Evolutionary conservation across 768 basidiomycete species (phyloP), one percentile per base, ranked within the genome.

Genomic region (Boletus rubescentipes): DNA sequence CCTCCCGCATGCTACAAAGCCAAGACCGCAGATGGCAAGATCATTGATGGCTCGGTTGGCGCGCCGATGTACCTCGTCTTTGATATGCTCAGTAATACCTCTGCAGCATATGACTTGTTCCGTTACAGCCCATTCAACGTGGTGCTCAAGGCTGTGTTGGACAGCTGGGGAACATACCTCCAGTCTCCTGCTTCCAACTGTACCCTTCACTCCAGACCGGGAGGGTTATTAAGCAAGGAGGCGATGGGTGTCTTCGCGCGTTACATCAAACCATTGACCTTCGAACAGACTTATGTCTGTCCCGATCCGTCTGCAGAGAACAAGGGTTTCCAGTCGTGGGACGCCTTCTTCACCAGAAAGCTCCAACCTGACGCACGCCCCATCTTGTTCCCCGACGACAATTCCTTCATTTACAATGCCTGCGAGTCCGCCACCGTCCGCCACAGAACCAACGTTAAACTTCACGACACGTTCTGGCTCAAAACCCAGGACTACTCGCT

Each of bases 401-500:
- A 11, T 14, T 32, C 15, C 43, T 2, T 16, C 18, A 12, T 32
- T 12, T 18, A 32, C 14, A 78, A 73, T 58, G 73, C 78, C 3
- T 85, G 83, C 73, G 85, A 86, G 60, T 80, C 79, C 30, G 72
- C 65, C 9, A 61, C 78, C 7, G 76, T 79, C 61, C 49, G 49
- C 21, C 18, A 3, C 67, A 71, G 53, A 68, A 20, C 39, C 26
- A 58, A 78, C 37, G 75, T 82, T 43, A 56, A 79, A 35, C 61
- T 59, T 3, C 61, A 67, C 10, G 81, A 83, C 48, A 61, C 60
- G 20, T 84, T 86, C 67, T 85, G 81, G 82, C 64, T 84, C 66
- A 86, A 86, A 59, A 76, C 69, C 7, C 72, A 85, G 58, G 73
- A 76, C 0, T 85, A 86, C 67, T 84, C 83, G 3, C 77, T 85